These are phyloP conservation scores for Daedaleopsis sinensis DNA, from an alignment of 768 basidiomycete genomes.

Conservation along the genomic window DNA sequence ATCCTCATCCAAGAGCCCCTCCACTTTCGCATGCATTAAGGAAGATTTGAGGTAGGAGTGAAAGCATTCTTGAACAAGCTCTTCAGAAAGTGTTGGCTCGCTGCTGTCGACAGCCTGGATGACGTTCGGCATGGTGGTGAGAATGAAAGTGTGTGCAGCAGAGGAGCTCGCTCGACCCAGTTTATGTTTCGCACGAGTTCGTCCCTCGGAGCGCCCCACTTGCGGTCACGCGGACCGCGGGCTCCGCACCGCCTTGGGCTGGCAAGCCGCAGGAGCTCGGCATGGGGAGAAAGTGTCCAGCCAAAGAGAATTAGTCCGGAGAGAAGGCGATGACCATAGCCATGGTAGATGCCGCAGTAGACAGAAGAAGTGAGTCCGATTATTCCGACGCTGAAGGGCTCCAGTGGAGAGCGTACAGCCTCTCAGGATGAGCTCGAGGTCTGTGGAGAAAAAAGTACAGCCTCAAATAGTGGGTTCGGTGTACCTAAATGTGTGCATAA, in stretches of 20 bases:
- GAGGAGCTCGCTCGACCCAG: neutral
- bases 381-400: no score
- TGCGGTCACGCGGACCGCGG: neutral
- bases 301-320: neutral
- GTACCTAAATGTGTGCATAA: no score
- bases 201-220: neutral
- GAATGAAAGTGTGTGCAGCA: slow-evolving; percentile 1
- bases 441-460: no score
- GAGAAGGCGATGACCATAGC: neutral
- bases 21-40: slow-evolving; percentile 72
- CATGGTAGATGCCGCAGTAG: neutral
- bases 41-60: slow-evolving; percentile 83
- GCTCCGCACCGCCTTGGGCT: neutral
- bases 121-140: slow-evolving; percentile 18
- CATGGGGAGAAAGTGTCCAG: neutral
- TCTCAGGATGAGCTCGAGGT: no score
- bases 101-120: slow-evolving; percentile 23
- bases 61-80: slow-evolving; percentile 75
- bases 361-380: neutral
- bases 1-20: slow-evolving; percentile 72
- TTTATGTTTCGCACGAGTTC: neutral
- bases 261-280: neutral
- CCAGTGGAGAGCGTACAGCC: no score
- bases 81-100: slow-evolving; percentile 54
- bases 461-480: no score